Conservation (phyloP, 2,329 filamentous ascomycete genomes). For the Trichoderma polysporum region DNA sequence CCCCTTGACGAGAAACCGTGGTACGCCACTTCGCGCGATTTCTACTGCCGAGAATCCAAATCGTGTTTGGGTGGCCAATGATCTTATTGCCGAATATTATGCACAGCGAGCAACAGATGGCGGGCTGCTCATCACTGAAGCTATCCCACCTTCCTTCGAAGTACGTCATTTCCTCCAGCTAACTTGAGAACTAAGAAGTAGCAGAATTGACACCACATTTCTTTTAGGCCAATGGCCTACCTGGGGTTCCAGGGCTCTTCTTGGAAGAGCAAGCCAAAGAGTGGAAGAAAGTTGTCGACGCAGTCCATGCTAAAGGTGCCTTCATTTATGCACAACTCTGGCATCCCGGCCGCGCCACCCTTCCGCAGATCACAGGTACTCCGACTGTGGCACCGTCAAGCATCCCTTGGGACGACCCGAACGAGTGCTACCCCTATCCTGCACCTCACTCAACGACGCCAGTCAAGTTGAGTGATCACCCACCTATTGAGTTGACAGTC, state of each 20-base stretch:
- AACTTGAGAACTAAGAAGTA: background rate
- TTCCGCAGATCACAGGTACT: constrained; percentile 39
- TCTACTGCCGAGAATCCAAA: constrained; percentile 48
- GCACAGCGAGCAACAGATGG: constrained; percentile 42
- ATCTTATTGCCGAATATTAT: constrained; percentile 45
- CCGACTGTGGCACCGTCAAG: constrained; percentile 41
- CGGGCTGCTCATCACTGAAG: constrained; percentile 46
- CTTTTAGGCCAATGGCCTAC: constrained; percentile 33
- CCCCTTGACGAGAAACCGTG: constrained; percentile 54
- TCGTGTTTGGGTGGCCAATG: constrained; percentile 48
- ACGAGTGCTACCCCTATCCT: constrained; percentile 41
- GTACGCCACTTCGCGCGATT: constrained; percentile 42
- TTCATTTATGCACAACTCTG: constrained; percentile 64
- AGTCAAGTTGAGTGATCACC: constrained; percentile 38
- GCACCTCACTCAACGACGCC: constrained; percentile 36
- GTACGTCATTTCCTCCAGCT: constrained; percentile 18
- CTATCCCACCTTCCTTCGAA: constrained; percentile 48
- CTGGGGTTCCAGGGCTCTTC: constrained; percentile 59
- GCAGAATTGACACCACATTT: background rate
- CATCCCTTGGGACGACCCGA: constrained; percentile 46
- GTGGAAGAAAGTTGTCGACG: constrained; percentile 60
- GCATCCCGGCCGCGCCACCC: constrained; percentile 41
- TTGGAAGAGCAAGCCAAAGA: constrained; percentile 52
- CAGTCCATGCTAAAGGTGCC: constrained; percentile 60
- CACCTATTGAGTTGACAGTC: constrained; percentile 37